Conservation (phyloP, 2,329 filamentous ascomycete species). For the Didymella pomorum region DNA sequence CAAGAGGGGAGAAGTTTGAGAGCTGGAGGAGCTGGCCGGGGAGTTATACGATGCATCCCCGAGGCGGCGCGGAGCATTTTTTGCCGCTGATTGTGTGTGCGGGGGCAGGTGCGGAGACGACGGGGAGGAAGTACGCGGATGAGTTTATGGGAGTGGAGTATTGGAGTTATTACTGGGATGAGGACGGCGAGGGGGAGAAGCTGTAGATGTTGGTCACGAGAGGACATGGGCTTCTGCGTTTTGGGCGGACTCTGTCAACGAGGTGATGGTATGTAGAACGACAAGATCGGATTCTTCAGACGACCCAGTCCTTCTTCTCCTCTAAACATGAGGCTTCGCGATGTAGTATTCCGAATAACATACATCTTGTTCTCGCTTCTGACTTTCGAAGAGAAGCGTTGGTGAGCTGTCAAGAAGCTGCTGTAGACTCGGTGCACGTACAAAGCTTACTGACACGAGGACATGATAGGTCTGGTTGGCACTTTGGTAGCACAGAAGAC, state of each 20-base stretch:
- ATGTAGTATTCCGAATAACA: too few relatives aligned
- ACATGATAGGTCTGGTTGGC: too few relatives aligned
- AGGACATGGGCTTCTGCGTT: not conserved
- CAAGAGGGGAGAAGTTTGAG: constrained; percentile 54
- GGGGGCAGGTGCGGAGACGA: constrained; percentile 57
- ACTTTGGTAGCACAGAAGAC: too few relatives aligned
- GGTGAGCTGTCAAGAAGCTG: too few relatives aligned
- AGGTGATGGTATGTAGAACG: too few relatives aligned
- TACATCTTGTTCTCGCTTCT: too few relatives aligned
- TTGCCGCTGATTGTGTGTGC: constrained; percentile 66
- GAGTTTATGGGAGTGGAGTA: constrained; percentile 60
- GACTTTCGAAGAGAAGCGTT: too few relatives aligned
- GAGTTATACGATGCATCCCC: constrained; percentile 64
- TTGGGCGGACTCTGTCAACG: not conserved
- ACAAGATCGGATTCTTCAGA: too few relatives aligned
- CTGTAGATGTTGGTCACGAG: not conserved
- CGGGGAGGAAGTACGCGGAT: constrained; percentile 59
- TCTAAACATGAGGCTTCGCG: too few relatives aligned
- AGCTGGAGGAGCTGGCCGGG: constrained; percentile 60
- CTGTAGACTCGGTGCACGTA: too few relatives aligned
- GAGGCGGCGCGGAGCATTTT: constrained; percentile 64
- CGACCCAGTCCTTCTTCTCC: too few relatives aligned
- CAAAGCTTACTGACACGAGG: too few relatives aligned
- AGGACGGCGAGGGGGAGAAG: constrained; percentile 17
- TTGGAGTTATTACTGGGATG: constrained; percentile 64